These are phyloP conservation scores for Globisporangium nagaii DNA, from an alignment of 352 stramenopile species.

Conservation along the genomic window DNA sequence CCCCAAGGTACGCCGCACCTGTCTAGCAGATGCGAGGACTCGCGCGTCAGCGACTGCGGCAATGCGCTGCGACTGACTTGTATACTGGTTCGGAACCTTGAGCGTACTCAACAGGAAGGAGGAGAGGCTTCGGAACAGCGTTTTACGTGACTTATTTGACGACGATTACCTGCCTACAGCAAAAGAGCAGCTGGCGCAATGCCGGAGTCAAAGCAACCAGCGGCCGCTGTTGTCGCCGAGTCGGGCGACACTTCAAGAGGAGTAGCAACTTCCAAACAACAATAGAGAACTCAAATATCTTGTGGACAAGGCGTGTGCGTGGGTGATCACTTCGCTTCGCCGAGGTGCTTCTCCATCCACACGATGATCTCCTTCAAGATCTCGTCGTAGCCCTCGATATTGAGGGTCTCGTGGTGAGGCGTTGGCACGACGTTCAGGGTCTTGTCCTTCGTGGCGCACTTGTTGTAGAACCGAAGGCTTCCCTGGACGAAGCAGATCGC, in stretches of 20 bases:
- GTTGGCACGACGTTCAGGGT: conserved; percentile 33
- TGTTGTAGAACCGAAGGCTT: conserved; percentile 27
- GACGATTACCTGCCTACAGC: conserved; percentile 47
- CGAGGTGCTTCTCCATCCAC: conserved; percentile 24
- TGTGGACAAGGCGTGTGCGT: not conserved
- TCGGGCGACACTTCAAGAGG: not conserved
- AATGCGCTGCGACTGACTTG: not conserved
- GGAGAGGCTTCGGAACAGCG: conserved; percentile 8
- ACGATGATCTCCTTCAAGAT: conserved; percentile 22
- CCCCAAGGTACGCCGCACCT: not conserved
- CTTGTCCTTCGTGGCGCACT: conserved; percentile 34
- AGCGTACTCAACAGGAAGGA: not conserved
- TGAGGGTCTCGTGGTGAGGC: conserved; percentile 35
- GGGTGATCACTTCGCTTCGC: not conserved
- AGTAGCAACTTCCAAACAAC: conserved; percentile 3
- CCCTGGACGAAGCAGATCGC: conserved; percentile 26
- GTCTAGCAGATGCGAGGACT: not conserved
- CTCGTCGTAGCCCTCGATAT: conserved; percentile 26
- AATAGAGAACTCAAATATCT: conserved; percentile 7
- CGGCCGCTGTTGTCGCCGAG: not conserved
- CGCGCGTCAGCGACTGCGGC: not conserved
- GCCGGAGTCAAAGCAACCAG: conserved; percentile 12
- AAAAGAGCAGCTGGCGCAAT: conserved; percentile 52
- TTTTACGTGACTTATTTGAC: conserved; percentile 48
- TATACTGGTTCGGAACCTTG: not conserved